A percentile compares a stretch with the other conserved stretches of the same genome.
Conservation (phyloP, 2,329 filamentous ascomycete genomes). For the Penicillium sp. region DNA sequence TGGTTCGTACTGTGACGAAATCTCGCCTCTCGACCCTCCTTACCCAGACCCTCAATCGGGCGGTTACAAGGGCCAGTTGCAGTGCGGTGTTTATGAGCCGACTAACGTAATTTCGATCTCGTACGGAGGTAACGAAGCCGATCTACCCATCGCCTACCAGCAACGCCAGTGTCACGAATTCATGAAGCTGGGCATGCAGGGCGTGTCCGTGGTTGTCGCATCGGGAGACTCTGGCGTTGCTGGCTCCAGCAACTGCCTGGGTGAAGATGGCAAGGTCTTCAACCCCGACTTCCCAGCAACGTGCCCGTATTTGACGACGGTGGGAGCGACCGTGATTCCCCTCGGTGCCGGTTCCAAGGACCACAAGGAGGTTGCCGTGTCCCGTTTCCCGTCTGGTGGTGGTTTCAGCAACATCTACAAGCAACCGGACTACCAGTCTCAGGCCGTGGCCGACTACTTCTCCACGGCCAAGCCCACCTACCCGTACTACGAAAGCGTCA, state of each 20-base stretch:
- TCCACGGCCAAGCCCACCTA: constrained; percentile 23
- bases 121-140: constrained; percentile 32
- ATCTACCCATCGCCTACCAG: constrained; percentile 35
- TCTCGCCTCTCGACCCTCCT: constrained; percentile 39
- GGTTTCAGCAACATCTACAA: constrained; percentile 44
- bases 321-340: constrained; percentile 40
- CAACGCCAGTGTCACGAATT: constrained; percentile 42
- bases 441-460: constrained; percentile 38
- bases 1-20: constrained; percentile 48
- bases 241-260: constrained; percentile 34
- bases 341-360: constrained; percentile 23
- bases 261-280: constrained; percentile 32
- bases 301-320: constrained; percentile 35
- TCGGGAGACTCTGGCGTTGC: constrained; percentile 47
- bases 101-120: constrained; percentile 38
- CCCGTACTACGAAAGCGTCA: constrained; percentile 29
- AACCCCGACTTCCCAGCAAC: constrained; percentile 37
- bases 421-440: constrained; percentile 37
- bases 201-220: constrained; percentile 45
- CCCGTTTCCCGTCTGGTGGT: constrained; percentile 40
- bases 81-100: constrained; percentile 44
- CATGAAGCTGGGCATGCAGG: constrained; percentile 50
- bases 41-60: constrained; percentile 40
- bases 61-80: constrained; percentile 42
- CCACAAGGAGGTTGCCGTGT: constrained; percentile 36